Evolutionary conservation across 108 stramenopile genomes (phyloP).

Genomic region (Fistulifera pelliculosa): DNA sequence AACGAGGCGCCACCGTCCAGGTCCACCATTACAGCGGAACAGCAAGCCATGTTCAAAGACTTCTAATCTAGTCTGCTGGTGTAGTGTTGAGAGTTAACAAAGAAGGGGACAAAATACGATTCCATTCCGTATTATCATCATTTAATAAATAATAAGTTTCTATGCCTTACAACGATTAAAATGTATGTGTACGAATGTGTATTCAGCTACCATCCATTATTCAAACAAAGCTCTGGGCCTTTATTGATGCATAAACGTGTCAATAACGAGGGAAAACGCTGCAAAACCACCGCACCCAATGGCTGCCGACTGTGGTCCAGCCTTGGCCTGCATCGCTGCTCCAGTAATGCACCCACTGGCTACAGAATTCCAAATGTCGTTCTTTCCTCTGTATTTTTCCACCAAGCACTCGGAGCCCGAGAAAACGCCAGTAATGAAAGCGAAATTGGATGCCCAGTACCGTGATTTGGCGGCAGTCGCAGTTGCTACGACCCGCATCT

Average conservation of each 20-base stretch:
- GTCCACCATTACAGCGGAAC: conserved; percentile 49
- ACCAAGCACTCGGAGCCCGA: conserved; percentile 85
- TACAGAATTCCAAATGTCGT: conserved; percentile 90
- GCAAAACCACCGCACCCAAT: conserved; percentile 94
- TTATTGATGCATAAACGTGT: conserved; percentile 58
- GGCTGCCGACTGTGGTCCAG: conserved; percentile 83
- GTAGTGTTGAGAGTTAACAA: not conserved
- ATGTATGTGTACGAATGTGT: too few relatives aligned
- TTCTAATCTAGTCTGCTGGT: conserved; percentile 31
- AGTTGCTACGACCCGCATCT: conserved; percentile 60
- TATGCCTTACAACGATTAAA: too few relatives aligned
- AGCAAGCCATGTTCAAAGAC: conserved; percentile 72
- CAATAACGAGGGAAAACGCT: conserved; percentile 86
- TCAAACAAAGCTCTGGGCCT: too few relatives aligned
- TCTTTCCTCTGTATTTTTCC: conserved; percentile 88
- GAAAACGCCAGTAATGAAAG: conserved; percentile 89
- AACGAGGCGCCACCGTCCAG: conserved; percentile 75
- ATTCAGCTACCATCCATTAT: too few relatives aligned
- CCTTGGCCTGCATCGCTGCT: conserved; percentile 83
- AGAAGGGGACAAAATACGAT: not conserved
- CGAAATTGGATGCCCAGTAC: conserved; percentile 87
- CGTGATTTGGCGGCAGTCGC: conserved; percentile 79
- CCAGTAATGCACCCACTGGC: conserved; percentile 88
- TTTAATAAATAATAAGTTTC: not conserved
- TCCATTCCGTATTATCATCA: not conserved